Base-by-base conservation (phyloP, 768 basidiomycete species). In the Mycena polygramma region DNA sequence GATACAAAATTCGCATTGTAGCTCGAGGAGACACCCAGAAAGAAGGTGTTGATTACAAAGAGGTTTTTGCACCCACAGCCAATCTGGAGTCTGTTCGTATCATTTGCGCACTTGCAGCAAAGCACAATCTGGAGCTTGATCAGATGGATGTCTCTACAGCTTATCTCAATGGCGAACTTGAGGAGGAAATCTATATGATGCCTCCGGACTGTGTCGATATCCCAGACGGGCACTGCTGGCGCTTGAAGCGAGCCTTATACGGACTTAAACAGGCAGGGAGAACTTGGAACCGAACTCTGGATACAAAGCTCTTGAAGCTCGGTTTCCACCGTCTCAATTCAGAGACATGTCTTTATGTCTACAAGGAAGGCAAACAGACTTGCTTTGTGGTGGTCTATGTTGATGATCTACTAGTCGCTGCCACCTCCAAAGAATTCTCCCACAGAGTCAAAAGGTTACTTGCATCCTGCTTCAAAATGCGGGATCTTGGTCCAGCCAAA, bases 141-240 rank as follows among this genome's bases (percentile, higher is more conserved):
- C 57, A 57, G 24, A 57, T 57, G 57, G 57, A 57, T 57, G 57
- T 57, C 7, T 57, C 57, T n/a, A 57, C 57, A n/a, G 57, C 57
- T 22, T 57, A 57, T 41, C 57, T 57, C 37, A 57, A 57, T 41
- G 57, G 57, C 7, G 37, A 57, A 24, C 57, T 57, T 2, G 35
- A 57, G 26, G 57, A 57, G 57, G 57, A 57, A 30, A 30, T 30
- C 30, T 30, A 30, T 30, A 30, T 30, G 30, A 30, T 30, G 30
- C 30, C 30, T 30, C 30, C 30, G 6, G 30, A 30, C 30, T 30
- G 30, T 30, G 30, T 30, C 30, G 30, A 30, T 30, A 30, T 30
- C 30, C 30, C 30, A 30, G 30, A 30, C 6, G 30, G 30, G 30
- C 30, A 30, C 30, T 30, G 30, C 11, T 53, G 52, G 52, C 22